Evolutionary conservation across 164 flowering plant species (phyloP).

Genomic region (Chloranthus sessilifolius): DNA sequence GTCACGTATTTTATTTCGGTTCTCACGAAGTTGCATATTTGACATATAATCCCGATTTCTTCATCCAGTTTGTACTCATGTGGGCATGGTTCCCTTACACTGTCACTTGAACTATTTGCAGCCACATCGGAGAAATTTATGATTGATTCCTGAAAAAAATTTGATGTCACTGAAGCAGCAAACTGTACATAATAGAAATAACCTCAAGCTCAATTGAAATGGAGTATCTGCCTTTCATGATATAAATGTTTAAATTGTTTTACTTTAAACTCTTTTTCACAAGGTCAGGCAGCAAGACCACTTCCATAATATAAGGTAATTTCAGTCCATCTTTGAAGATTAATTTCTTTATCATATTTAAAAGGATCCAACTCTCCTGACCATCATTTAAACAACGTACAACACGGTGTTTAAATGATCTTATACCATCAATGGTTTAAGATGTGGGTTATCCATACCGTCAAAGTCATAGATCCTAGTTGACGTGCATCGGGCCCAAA

Average conservation of each 20-base stretch:
- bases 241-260: neutral
- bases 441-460: too few relatives aligned
- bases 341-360: too few relatives aligned
- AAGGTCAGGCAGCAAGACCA: neutral
- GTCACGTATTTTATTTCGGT: slow-evolving; percentile 61
- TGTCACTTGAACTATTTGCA: slow-evolving; percentile 16
- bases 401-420: too few relatives aligned
- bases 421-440: too few relatives aligned
- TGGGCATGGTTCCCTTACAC: slow-evolving; percentile 29
- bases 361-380: too few relatives aligned
- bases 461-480: too few relatives aligned
- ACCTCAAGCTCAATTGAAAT: neutral
- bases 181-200: neutral
- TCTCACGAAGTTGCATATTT: slow-evolving; percentile 51
- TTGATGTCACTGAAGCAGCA: neutral
- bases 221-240: neutral
- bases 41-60: slow-evolving; percentile 70
- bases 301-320: neutral
- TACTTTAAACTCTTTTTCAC: neutral
- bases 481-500: too few relatives aligned
- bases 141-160: slow-evolving; percentile 29
- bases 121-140: slow-evolving; percentile 10
- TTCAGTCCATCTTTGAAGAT: too few relatives aligned
- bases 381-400: too few relatives aligned
- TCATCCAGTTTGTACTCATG: slow-evolving; percentile 71